Evolutionary conservation across 495 filamentous ascomycete genomes (phyloP), one percentile per base, ranked within the genome.

Genomic region (Hypoxylon rickii): DNA sequence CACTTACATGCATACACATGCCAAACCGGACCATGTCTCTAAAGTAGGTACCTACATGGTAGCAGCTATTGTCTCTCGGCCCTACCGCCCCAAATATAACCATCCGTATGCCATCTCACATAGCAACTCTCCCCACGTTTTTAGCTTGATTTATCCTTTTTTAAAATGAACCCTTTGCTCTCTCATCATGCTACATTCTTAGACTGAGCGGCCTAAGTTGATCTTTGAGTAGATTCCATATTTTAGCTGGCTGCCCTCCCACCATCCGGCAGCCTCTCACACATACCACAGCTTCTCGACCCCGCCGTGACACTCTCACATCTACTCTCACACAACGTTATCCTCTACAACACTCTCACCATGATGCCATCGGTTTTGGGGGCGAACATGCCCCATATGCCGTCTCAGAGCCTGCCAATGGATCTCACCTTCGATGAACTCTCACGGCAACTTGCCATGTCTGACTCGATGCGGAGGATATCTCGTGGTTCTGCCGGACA

Each of bases 401-500:
- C 57, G 8, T 46, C 54, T 56, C 46, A 50, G 38, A 55, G 44
- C 41, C 76, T 69, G 37, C 29, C 71, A 7, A 54, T 55, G 51
- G 65, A 73, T 20, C 47, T 56, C 33, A 67, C 70, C 20, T 62
- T 72, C 49, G 66, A 70, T 63, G 72, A 78, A 42, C 46, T 71
- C 15, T 74, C 67, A 26, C 64, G 63, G 22, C 72, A 78, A 20
- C 68, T 74, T 29, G 58, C 66, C 19, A 41, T 65, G 18, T 66
- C 65, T 46, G 67, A 70, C 31, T 48, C 57, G 37, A 64, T 71
- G 20, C 70, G 71, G n/a, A 66, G 74, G 37, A 65, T 69, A 46
- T 76, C 76, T 26, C 72, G 73, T 47, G 63, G 68, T 17, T 72
- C 70, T 21, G 66, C 57, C 52, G 66, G 67, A 40, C 77, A 77